A percentile compares a stretch with the other conserved stretches of the same genome.
Evolutionary conservation across 352 stramenopile genomes (phyloP).

Genomic region (Phytopythium mirpurense): DNA sequence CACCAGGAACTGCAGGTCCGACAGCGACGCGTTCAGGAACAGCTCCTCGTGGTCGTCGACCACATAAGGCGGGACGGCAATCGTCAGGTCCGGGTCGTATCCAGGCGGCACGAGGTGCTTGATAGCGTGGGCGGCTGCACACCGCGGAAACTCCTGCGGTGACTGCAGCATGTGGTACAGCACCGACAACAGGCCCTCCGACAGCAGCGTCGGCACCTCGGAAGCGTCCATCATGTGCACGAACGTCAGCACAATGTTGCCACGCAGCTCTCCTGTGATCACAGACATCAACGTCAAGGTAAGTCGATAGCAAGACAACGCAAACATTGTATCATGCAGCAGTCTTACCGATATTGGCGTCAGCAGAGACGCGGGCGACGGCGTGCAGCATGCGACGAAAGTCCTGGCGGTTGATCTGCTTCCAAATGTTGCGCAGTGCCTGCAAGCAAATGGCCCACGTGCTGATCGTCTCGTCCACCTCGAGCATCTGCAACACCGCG

Average conservation of each 20-base stretch:
- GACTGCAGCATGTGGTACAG: slow-evolving; percentile 81
- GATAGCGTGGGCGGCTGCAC: slow-evolving; percentile 78
- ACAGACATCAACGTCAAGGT: slow-evolving; percentile 1
- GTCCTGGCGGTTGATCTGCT: slow-evolving; percentile 81
- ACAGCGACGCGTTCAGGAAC: slow-evolving; percentile 77
- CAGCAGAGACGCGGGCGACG: slow-evolving; percentile 68
- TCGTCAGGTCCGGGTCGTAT: slow-evolving; percentile 73
- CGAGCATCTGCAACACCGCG: slow-evolving; percentile 85
- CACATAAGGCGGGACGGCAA: slow-evolving; percentile 72
- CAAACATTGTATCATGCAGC: too few relatives aligned
- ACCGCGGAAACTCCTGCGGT: slow-evolving; percentile 63
- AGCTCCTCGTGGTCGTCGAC: slow-evolving; percentile 88
- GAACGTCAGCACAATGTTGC: slow-evolving; percentile 85
- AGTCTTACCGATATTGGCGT: slow-evolving; percentile 63
- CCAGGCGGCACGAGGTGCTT: slow-evolving; percentile 74
- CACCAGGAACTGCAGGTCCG: slow-evolving; percentile 84
- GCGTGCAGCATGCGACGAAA: slow-evolving; percentile 85
- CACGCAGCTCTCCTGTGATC: slow-evolving; percentile 58
- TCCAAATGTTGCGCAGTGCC: slow-evolving; percentile 85
- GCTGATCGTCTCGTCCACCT: slow-evolving; percentile 70
- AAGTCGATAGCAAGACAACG: not conserved
- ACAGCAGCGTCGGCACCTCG: slow-evolving; percentile 66
- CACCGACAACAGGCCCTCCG: slow-evolving; percentile 73
- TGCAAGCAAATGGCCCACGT: slow-evolving; percentile 81
- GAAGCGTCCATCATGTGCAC: slow-evolving; percentile 86